phyloP scores from a whole-genome alignment of 2,329 filamentous ascomycete genomes.

The Oidium heveae region DNA sequence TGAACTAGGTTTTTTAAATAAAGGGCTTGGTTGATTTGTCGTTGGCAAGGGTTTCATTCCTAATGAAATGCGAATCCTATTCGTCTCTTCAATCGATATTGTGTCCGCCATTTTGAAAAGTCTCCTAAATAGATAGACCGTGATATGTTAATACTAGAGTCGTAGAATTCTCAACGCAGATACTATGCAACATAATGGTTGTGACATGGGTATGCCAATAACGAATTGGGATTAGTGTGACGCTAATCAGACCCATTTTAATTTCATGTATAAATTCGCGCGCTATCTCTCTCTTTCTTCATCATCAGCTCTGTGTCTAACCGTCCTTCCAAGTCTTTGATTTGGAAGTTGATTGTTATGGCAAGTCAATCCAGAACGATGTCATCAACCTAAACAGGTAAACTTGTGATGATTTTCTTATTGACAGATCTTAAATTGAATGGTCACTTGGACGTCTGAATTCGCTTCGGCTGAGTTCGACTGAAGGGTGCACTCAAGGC shows the following conservation, averaged over 20 bases:
- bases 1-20: conserved; percentile 23
- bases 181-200: no score
- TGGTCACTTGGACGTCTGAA: conserved; percentile 33
- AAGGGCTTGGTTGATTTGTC: conserved; percentile 37
- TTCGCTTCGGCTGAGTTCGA: conserved; percentile 45
- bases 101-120: conserved; percentile 21
- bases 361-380: conserved; percentile 87
- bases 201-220: no score
- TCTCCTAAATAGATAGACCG: neutral
- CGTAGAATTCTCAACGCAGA: neutral
- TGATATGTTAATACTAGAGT: no score
- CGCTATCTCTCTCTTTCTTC: conserved; percentile 16
- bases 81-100: conserved; percentile 74
- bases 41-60: conserved; percentile 78
- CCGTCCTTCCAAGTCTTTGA: conserved; percentile 51
- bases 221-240: no score
- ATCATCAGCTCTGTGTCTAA: conserved; percentile 55
- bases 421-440: conserved; percentile 87
- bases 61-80: conserved; percentile 70
- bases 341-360: conserved; percentile 48
- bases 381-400: conserved; percentile 13
- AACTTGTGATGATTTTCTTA: conserved; percentile 58
- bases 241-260: conserved; percentile 1
- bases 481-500: conserved; percentile 28
- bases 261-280: conserved; percentile 10